A percentile compares a stretch with the other conserved stretches of the same genome.
Evolutionary conservation across 257 asterid species (phyloP).

Genomic region (Knoxia roxburghii): DNA sequence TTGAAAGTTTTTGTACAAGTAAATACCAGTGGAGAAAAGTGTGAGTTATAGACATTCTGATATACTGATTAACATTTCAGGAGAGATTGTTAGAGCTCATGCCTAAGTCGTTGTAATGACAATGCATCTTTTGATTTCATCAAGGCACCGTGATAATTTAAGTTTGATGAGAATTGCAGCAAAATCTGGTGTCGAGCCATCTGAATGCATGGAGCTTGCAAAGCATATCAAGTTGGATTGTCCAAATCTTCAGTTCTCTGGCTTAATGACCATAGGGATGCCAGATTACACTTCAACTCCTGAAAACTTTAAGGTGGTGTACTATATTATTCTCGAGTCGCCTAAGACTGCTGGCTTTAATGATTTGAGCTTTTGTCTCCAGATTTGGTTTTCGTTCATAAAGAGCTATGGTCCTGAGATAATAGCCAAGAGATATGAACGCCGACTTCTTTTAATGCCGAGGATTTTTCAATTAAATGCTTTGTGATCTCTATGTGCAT

Average conservation of each 20-base stretch:
- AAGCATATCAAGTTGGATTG: conserved; percentile 60
- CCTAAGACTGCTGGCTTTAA: not conserved
- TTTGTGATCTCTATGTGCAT: not conserved
- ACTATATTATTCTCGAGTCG: not conserved
- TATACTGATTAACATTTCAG: not conserved
- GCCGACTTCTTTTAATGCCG: no score
- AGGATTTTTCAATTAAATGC: no score
- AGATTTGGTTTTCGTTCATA: not conserved
- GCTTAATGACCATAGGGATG: conserved; percentile 92
- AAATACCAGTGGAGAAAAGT: conserved; percentile 86
- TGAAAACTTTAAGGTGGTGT: conserved; percentile 66
- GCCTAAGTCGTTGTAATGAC: not conserved
- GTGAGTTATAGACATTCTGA: conserved; percentile 41
- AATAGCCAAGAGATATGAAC: not conserved
- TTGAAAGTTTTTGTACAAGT: conserved; percentile 81
- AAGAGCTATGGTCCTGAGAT: not conserved
- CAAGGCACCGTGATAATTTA: conserved; percentile 5
- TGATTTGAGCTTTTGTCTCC: not conserved
- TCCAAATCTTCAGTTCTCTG: conserved; percentile 75
- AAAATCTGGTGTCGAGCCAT: conserved; percentile 74
- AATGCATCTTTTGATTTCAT: not conserved
- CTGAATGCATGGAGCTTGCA: conserved; percentile 64
- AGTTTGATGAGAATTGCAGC: conserved; percentile 44
- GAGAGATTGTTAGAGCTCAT: conserved; percentile 10
- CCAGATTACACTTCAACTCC: conserved; percentile 91